These are phyloP conservation scores for Erysiphe pulchra DNA, from an alignment of 2,329 filamentous ascomycete genomes.

Conservation along the genomic window DNA sequence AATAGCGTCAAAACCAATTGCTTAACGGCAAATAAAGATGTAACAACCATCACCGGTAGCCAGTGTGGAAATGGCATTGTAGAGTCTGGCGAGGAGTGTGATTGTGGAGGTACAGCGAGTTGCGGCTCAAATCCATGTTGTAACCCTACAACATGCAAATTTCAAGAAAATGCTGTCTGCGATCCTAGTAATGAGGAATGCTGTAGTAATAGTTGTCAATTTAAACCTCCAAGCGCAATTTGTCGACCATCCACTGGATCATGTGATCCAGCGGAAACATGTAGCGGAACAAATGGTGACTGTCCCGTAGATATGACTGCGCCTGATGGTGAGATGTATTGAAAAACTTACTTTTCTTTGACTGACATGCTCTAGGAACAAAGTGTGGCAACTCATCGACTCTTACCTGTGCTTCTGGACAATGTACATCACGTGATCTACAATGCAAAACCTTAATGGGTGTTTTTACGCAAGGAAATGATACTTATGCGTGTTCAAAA, in stretches of 20 bases:
- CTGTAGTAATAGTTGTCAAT: conserved; percentile 41
- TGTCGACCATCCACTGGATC: conserved; percentile 56
- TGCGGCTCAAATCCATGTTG: conserved; percentile 65
- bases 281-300: conserved; percentile 41
- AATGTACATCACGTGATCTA: conserved; percentile 75
- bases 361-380: conserved; percentile 16
- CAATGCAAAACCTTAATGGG: conserved; percentile 78
- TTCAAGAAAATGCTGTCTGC: conserved; percentile 46
- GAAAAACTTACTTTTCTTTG: neutral
- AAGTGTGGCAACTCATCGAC: conserved; percentile 32
- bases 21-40: conserved; percentile 61
- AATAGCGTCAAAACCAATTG: conserved; percentile 54
- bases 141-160: conserved; percentile 65
- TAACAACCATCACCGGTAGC: conserved; percentile 56
- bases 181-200: conserved; percentile 64
- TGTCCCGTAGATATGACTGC: conserved; percentile 52
- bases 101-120: conserved; percentile 54
- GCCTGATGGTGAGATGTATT: conserved; percentile 29
- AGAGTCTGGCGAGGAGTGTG: conserved; percentile 79
- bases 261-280: conserved; percentile 71
- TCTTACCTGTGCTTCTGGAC: conserved; percentile 65
- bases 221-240: conserved; percentile 39
- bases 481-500: conserved; percentile 54
- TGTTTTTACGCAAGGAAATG: conserved; percentile 42
- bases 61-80: conserved; percentile 96